Conservation (phyloP, 768 basidiomycete species). For the Lactarius sanguifluus region DNA sequence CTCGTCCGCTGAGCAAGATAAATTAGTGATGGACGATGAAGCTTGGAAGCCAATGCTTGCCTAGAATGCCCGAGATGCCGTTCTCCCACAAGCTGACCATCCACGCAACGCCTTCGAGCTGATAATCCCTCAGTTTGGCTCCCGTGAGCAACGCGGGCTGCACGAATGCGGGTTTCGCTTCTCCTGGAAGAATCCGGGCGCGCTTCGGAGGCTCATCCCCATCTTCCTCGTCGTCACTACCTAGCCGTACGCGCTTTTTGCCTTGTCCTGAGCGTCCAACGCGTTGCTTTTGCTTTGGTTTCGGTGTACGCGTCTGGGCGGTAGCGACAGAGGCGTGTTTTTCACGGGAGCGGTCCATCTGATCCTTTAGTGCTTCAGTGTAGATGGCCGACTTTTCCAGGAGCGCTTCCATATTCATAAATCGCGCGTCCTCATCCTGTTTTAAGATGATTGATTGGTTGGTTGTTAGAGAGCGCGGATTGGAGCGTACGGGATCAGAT, state of each 20-base stretch:
- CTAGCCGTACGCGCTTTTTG: conserved; percentile 23
- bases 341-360: conserved; percentile 56
- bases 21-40: not conserved
- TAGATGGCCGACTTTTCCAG: conserved; percentile 78
- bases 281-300: not conserved
- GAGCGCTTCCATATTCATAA: conserved; percentile 58
- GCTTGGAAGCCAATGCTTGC: conserved; percentile 39
- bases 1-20: conserved; percentile 68
- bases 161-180: conserved; percentile 40
- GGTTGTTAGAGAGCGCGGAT: not conserved
- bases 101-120: conserved; percentile 94
- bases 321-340: conserved; percentile 20
- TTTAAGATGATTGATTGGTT: not conserved
- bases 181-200: conserved; percentile 22
- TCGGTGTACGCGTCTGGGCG: conserved; percentile 28
- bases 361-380: conserved; percentile 63
- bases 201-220: conserved; percentile 31
- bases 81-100: conserved; percentile 87
- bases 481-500: conserved; percentile 17
- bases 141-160: conserved; percentile 85
- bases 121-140: conserved; percentile 83
- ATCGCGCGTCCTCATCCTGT: conserved; percentile 54
- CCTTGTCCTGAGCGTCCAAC: not conserved
- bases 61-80: conserved; percentile 77
- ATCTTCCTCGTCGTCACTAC: conserved; percentile 27